phyloP scores from a whole-genome alignment of 805 yeast genomes.

The Jamesozyma jinghongensis region DNA sequence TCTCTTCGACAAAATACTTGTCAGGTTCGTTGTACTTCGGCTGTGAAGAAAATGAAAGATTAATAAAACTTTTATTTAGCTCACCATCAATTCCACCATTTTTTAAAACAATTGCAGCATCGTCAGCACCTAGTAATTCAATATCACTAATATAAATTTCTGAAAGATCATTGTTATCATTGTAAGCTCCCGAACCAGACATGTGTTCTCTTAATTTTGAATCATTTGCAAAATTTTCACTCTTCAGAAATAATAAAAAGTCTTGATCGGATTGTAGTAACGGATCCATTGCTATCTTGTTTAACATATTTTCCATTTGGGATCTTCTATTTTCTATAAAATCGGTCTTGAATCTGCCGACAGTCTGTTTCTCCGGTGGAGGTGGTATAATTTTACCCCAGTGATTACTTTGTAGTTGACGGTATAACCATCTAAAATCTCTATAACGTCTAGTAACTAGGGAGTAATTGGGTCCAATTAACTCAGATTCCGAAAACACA shows the following conservation, averaged over 20 bases:
- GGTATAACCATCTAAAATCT: constrained; percentile 91
- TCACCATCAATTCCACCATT: constrained; percentile 33
- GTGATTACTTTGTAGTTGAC: constrained; percentile 74
- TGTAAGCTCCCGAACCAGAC: constrained; percentile 45
- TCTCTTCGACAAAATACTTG: constrained; percentile 63
- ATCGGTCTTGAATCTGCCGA: constrained; percentile 84
- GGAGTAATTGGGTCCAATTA: constrained; percentile 20
- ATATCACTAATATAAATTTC: constrained; percentile 29
- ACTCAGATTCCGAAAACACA: constrained; percentile 49
- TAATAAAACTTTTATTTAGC: constrained; percentile 63
- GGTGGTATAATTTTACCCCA: constrained; percentile 92
- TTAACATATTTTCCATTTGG: constrained; percentile 79
- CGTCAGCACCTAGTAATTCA: constrained; percentile 27
- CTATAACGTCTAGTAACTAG: constrained; percentile 76
- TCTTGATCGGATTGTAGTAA: constrained; percentile 62
- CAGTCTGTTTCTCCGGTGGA: constrained; percentile 89
- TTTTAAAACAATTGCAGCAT: constrained; percentile 21
- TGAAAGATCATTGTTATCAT: constrained; percentile 33
- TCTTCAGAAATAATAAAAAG: constrained; percentile 66
- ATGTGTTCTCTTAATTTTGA: constrained; percentile 60
- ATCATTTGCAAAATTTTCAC: constrained; percentile 58
- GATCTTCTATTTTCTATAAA: constrained; percentile 80
- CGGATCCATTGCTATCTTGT: constrained; percentile 51
- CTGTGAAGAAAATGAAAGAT: constrained; percentile 60
- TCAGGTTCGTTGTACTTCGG: constrained; percentile 71